phyloP scores from a whole-genome alignment of 495 filamentous ascomycete species.

The Tuber melanosporum region DNA sequence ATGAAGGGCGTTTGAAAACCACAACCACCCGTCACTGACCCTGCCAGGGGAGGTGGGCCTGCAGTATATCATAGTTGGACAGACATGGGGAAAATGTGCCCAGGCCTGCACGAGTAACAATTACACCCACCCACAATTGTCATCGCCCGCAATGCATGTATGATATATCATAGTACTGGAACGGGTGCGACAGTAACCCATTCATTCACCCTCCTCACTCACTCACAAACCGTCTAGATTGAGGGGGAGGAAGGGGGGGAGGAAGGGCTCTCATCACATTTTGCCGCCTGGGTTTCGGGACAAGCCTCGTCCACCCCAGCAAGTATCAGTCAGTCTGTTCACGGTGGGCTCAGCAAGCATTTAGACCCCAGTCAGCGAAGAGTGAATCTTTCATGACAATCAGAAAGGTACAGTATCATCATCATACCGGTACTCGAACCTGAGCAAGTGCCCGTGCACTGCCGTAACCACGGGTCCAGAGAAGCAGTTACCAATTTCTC shows the following conservation, averaged over 20 bases:
- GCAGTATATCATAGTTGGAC: background rate
- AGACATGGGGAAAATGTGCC: background rate
- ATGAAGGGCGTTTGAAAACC: background rate
- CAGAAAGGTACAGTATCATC: background rate
- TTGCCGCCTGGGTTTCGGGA: background rate
- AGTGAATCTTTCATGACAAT: background rate
- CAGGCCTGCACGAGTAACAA: background rate
- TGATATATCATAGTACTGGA: too few relatives aligned
- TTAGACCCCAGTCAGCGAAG: background rate
- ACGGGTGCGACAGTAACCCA: background rate
- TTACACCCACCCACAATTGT: background rate
- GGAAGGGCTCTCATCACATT: background rate
- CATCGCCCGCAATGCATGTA: background rate
- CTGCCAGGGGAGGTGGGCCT: background rate
- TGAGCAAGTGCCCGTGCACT: too few relatives aligned
- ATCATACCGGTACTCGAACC: background rate
- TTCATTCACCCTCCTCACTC: background rate
- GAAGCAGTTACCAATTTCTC: background rate
- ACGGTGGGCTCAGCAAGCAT: background rate
- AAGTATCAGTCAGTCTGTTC: background rate
- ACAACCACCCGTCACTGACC: background rate
- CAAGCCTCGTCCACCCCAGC: background rate
- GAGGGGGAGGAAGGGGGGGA: background rate
- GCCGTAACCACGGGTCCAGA: background rate
- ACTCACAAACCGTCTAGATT: background rate